Evolutionary conservation across 2,329 filamentous ascomycete species (phyloP), one percentile per base, ranked within the genome.

Genomic region (Alternaria alternata): DNA sequence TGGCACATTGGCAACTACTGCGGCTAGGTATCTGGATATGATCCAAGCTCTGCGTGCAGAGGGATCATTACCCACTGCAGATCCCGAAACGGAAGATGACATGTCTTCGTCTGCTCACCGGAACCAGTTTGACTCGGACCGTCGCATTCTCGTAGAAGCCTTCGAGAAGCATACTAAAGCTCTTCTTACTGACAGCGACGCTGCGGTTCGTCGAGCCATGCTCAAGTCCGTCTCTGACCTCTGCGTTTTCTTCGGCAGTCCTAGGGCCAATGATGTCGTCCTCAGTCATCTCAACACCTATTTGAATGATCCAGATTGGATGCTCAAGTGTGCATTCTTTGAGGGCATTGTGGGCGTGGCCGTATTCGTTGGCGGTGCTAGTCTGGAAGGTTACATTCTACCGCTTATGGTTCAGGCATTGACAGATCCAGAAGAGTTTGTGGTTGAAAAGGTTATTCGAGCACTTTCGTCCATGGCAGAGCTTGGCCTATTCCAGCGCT

Each of bases 211-310:
- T 44, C 87, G 95, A 61, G 94, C 95, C 1, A 97, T 99, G 73
- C 82, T 99, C 44, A 91, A 91, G 8, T 98, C 95, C 7, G 94
- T 99, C 0, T 91, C 94, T 0, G 92, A 93, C 63, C 84, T 99
- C 1, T 99, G 95, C 75, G 88, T 97, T 67, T 98, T 99, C 78
- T 98, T 99, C 68, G 93, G 93, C 3, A 94, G 91, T 62, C 86
- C 89, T n/a, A 91, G 93, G 72, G 91, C 94, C 1, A 97, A 96
- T 75, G 95, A 99, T 74, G 92, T 99, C n/a, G 89, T 99, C 16
- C 82, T 99, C 22, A 96, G 93, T 32, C 95, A 99, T 80, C 83
- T 99, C 28, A 98, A 98, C 74, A 99, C 95, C 0, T 99, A 99
- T 71, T 81, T 99, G 8, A 99, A 99, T 68, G 95, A 98, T 71